A percentile compares a stretch with the other conserved stretches of the same genome.
Evolutionary conservation across 2,329 filamentous ascomycete genomes (phyloP).

Genomic region (Pseudogymnoascus sp.): DNA sequence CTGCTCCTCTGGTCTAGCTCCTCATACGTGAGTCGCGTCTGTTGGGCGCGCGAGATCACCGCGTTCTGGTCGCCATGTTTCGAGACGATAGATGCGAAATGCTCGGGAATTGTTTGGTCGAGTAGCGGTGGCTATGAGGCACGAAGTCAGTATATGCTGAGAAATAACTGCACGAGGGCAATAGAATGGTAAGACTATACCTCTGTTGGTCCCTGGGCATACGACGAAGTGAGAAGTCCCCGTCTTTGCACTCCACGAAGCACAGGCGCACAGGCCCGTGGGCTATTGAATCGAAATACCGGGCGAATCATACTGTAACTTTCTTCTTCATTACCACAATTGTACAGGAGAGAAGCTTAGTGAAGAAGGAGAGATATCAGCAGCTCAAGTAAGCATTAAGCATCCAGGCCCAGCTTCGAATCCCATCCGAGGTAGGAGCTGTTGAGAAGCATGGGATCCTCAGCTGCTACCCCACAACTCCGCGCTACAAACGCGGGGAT

Average conservation of each 20-base stretch:
- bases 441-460: neutral
- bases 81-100: constrained; percentile 62
- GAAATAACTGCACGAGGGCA: neutral
- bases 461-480: neutral
- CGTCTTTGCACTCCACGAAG: neutral
- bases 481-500: neutral
- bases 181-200: neutral
- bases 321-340: constrained; percentile 3
- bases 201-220: neutral
- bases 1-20: constrained; percentile 72
- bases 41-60: constrained; percentile 48
- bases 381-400: constrained; percentile 4
- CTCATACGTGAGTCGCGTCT: constrained; percentile 61
- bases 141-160: constrained; percentile 12
- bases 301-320: neutral
- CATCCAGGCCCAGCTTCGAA: neutral
- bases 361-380: neutral
- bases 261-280: neutral
- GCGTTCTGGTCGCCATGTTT: constrained; percentile 58
- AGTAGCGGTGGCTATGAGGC: constrained; percentile 38
- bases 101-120: constrained; percentile 61
- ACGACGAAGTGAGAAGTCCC: constrained; percentile 4
- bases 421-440: constrained; percentile 2
- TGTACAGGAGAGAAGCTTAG: neutral
- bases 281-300: neutral